Base-by-base conservation (phyloP, 352 stramenopile species). In the Blastocystis hominis region DNA sequence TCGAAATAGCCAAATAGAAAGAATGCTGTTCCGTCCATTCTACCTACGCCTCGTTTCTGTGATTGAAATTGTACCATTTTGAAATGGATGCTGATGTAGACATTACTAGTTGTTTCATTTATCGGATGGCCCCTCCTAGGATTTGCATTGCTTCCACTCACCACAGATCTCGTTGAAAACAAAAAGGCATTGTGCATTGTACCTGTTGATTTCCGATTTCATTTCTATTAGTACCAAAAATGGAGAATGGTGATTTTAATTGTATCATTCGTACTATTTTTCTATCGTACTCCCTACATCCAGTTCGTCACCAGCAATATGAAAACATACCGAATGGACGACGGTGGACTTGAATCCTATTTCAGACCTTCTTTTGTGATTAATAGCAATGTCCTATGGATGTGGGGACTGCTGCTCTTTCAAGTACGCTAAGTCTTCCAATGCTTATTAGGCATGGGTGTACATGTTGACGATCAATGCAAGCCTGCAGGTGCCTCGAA, bases 1-100 rank as follows among this genome's bases (percentile, higher is more conserved):
- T 64, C 72, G 72, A 34, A 84, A 84, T 53, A 84, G 72, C 46
- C 72, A 46, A 47, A 36, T 84, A 3, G 72, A 84, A 66, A 34
- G 50, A n/a, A n/a, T 66, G 34, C 55, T 84, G 55, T 84, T 66
- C 47, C 30, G 72, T 36, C 30, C 34, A 9, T 47, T 44, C 20
- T 84, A 84, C 46, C 55, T 84, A 24, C 72, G 62, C 55, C 10
- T 84, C 15, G 47, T 84, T 84, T 64, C 72, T 5, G 38, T 66
- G 13, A 34, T 84, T 13, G 72, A 84, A 53, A 84, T 24, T 3
- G 72, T 84, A 46, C 17, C 15, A 6, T 30, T 66, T 10, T 2
- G 59, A 36, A 4, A 30, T 9, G 36, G 2, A 17, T 34, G 46
- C 38, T 3, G 24, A 68, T 17, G 42, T 84, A 84, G 72, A 53